Percentiles rank a stretch among this genome's conserved stretches.
Evolutionary conservation across 176 grass and related monocot species (phyloP).

Genomic region (Oryza meridionalis): DNA sequence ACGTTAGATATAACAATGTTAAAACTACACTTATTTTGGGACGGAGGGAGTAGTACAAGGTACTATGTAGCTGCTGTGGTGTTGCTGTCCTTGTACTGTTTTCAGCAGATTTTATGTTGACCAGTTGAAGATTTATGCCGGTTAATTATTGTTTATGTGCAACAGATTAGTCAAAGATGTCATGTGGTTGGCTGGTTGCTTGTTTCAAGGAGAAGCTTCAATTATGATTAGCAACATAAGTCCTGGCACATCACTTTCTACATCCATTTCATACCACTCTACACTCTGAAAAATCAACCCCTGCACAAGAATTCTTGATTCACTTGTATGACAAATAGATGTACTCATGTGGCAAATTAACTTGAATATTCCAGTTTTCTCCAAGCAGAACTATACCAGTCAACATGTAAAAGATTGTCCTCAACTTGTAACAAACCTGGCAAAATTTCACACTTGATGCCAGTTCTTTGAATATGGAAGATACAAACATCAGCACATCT

Average conservation of each 20-base stretch:
- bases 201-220: not conserved
- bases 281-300: not conserved
- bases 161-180: conserved; percentile 1
- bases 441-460: not conserved
- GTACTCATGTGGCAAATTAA: not conserved
- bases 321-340: not conserved
- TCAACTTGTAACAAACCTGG: not conserved
- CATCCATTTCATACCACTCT: not conserved
- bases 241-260: not conserved
- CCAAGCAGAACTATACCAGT: not conserved
- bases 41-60: no score
- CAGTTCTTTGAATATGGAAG: not conserved
- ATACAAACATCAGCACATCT: not conserved
- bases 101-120: conserved; percentile 14
- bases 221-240: not conserved
- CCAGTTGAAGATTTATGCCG: not conserved
- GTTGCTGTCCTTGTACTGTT: conserved; percentile 10
- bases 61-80: no score
- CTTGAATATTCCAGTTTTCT: not conserved
- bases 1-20: no score
- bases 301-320: not conserved
- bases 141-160: conserved; percentile 17
- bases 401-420: not conserved
- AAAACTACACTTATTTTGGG: no score
- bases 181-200: not conserved